A percentile compares a stretch with the other conserved stretches of the same genome.
Evolutionary conservation across 73 alveolate genomes (phyloP).

Genomic region (Paramecium tetraurelia): DNA sequence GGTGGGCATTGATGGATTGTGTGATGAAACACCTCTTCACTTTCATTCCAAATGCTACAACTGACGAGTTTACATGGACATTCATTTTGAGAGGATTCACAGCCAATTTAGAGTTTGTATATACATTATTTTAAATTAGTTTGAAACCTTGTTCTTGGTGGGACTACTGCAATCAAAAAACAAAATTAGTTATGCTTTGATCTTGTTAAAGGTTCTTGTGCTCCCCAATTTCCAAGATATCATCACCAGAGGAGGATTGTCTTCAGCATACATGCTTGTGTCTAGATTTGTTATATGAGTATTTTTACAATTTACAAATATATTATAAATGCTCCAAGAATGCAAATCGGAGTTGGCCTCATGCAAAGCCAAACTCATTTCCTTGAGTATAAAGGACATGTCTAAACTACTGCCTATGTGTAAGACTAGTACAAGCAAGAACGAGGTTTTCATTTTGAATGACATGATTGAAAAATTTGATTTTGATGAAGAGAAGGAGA

Average conservation of each 20-base stretch:
- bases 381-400: background rate
- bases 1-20: constrained; percentile 60
- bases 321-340: background rate
- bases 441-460: background rate
- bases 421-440: constrained; percentile 7
- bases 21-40: constrained; percentile 41
- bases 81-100: constrained; percentile 55
- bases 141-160: constrained; percentile 7
- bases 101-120: constrained; percentile 50
- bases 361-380: constrained; percentile 9
- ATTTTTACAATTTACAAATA: background rate
- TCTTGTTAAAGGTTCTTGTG: background rate
- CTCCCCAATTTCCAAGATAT: background rate
- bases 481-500: constrained; percentile 44
- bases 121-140: background rate
- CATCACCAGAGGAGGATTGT: background rate
- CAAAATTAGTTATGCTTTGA: background rate
- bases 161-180: background rate
- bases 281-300: constrained; percentile 7
- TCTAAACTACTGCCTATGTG: background rate
- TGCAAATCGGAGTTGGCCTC: constrained; percentile 16
- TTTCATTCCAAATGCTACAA: constrained; percentile 56
- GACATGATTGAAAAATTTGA: constrained; percentile 32
- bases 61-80: constrained; percentile 65
- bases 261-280: background rate